Evolutionary conservation across 768 basidiomycete genomes (phyloP).

Genomic region (Termitomyces sp.): DNA sequence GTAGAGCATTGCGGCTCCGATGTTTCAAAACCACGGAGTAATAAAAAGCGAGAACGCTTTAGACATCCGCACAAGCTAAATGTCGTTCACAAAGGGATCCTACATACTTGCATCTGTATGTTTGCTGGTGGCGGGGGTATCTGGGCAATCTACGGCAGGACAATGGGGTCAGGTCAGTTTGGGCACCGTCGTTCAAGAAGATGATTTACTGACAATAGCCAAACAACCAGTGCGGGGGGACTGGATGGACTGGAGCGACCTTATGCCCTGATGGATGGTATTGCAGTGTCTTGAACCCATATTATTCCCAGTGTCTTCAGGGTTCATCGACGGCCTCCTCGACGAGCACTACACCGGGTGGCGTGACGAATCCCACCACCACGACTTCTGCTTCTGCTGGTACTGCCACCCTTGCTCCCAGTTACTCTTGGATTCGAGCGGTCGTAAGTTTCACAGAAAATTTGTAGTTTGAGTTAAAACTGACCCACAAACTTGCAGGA

Average conservation of each 20-base stretch:
- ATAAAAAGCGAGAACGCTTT: neutral
- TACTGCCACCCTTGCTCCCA: conserved; percentile 41
- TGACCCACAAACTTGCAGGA: conserved; percentile 26
- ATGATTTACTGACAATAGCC: neutral
- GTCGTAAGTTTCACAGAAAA: conserved; percentile 32
- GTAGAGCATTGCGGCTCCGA: neutral
- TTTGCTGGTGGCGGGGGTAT: conserved; percentile 2
- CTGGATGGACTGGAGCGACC: conserved; percentile 49
- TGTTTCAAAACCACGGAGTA: conserved; percentile 2
- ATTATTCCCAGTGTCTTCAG: conserved; percentile 55
- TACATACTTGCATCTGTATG: conserved; percentile 6
- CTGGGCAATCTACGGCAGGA: conserved; percentile 18
- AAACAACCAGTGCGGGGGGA: conserved; percentile 45
- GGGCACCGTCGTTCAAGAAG: neutral
- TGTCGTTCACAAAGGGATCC: conserved; percentile 4
- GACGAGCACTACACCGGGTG: conserved; percentile 13
- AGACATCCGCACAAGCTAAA: neutral
- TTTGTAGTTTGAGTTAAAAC: neutral
- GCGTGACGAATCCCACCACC: conserved; percentile 24
- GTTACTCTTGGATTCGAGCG: conserved; percentile 54
- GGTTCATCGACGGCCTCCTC: conserved; percentile 27
- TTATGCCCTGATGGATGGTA: conserved; percentile 42
- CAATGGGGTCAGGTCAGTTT: conserved; percentile 33
- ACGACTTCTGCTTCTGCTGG: conserved; percentile 26
- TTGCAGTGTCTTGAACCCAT: conserved; percentile 41